phyloP scores from a whole-genome alignment of 257 asterid genomes.

The Cinchona pubescens region DNA sequence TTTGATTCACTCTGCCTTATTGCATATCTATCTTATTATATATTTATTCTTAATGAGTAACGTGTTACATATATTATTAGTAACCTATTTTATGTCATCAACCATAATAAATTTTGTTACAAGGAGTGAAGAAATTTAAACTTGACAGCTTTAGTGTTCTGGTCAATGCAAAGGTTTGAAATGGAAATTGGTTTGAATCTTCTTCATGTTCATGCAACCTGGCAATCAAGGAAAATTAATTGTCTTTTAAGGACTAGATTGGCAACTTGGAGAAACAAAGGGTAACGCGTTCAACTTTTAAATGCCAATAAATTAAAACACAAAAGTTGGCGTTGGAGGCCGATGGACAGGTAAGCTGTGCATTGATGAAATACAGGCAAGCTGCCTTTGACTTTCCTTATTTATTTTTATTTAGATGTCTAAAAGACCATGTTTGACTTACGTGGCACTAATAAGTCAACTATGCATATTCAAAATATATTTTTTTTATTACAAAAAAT shows the following conservation, averaged over 20 bases:
- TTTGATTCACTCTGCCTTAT: too few relatives aligned
- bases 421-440: slow-evolving; percentile 7
- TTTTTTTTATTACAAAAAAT: too few relatives aligned
- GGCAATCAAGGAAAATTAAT: too few relatives aligned
- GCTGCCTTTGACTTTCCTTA: slow-evolving; percentile 9
- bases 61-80: too few relatives aligned
- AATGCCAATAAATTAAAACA: not conserved
- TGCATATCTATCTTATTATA: too few relatives aligned
- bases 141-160: too few relatives aligned
- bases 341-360: not conserved
- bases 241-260: not conserved
- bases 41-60: too few relatives aligned
- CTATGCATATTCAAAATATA: not conserved
- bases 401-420: not conserved
- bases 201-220: not conserved
- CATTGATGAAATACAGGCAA: not conserved
- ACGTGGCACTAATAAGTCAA: not conserved
- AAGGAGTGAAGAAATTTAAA: too few relatives aligned
- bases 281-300: not conserved
- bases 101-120: too few relatives aligned
- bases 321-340: not conserved
- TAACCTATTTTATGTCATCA: too few relatives aligned
- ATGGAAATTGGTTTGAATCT: not conserved
- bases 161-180: too few relatives aligned
- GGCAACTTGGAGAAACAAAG: not conserved